Percentiles rank a stretch among this genome's conserved stretches.
Evolutionary conservation across 148 eudicot species (phyloP).

Genomic region (Vaccinium myrtillus): DNA sequence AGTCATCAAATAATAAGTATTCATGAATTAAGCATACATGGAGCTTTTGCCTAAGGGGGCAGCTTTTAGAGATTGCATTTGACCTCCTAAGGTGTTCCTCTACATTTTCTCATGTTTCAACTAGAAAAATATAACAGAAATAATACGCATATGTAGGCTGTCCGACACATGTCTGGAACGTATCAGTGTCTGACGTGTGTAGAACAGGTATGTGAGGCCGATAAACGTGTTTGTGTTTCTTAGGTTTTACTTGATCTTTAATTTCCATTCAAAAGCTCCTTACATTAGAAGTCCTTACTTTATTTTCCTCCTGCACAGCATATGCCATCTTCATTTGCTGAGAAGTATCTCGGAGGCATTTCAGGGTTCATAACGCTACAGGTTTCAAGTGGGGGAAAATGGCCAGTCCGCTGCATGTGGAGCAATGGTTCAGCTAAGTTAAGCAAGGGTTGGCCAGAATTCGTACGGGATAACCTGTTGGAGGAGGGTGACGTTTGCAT

Average conservation of each 20-base stretch:
- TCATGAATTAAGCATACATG: neutral
- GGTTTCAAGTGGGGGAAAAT: slow-evolving; percentile 29
- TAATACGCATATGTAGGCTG: neutral
- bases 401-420: slow-evolving; percentile 27
- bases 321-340: slow-evolving; percentile 31
- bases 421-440: slow-evolving; percentile 18
- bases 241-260: neutral
- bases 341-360: slow-evolving; percentile 19
- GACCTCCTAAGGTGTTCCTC: slow-evolving; percentile 1
- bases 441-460: slow-evolving; percentile 40
- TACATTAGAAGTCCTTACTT: neutral
- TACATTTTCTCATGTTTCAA: neutral
- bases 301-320: slow-evolving; percentile 18
- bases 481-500: slow-evolving; percentile 47
- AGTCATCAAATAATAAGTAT: neutral
- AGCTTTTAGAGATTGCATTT: neutral
- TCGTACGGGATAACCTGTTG: slow-evolving; percentile 31
- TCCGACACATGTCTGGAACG: neutral
- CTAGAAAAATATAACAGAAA: neutral
- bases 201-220: neutral
- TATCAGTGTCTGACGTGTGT: neutral
- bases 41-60: neutral
- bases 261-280: neutral
- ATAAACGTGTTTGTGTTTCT: neutral
- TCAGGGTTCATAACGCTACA: slow-evolving; percentile 24